A percentile compares a stretch with the other conserved stretches of the same genome.
Conservation (phyloP, 1,284 basidiomycete genomes). For the Microbotryomycetes sp. region DNA sequence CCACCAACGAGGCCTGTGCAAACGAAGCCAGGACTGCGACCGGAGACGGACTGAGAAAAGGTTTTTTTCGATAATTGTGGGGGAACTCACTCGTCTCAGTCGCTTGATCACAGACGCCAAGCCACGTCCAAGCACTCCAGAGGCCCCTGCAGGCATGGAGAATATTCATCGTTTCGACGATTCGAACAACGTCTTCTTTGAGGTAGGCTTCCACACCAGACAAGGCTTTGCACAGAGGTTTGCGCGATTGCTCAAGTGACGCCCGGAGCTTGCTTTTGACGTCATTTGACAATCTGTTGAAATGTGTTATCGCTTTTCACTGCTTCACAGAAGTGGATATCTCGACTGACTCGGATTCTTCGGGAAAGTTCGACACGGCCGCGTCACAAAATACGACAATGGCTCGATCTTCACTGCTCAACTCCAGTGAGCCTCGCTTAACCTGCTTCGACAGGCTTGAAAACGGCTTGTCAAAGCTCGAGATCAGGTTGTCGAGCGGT, state of each 20-base stretch:
- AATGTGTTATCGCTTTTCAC: no score
- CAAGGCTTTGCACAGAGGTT: constrained; percentile 8
- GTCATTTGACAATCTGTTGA: constrained; percentile 1
- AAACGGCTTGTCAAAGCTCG: not conserved
- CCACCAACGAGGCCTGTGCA: not conserved
- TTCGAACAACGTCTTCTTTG: not conserved
- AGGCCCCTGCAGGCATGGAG: constrained; percentile 3
- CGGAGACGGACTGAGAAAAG: not conserved
- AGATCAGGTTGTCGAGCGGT: not conserved
- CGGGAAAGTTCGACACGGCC: not conserved
- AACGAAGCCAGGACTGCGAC: constrained; percentile 6
- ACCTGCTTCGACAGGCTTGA: not conserved
- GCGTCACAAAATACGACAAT: constrained; percentile 13
- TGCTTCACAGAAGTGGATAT: no score
- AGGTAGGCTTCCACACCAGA: not conserved
- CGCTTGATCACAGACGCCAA: not conserved
- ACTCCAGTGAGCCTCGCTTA: not conserved
- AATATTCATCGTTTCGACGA: not conserved
- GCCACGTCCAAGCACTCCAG: constrained; percentile 9
- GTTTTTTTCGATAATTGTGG: not conserved
- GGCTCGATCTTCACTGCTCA: not conserved
- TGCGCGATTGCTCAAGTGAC: not conserved
- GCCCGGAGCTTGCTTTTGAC: not conserved
- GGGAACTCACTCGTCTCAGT: constrained; percentile 1
- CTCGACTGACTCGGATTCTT: no score